Evolutionary conservation across 2,329 filamentous ascomycete genomes (phyloP), one percentile per base, ranked within the genome.

Genomic region (Graphilbum sp.): DNA sequence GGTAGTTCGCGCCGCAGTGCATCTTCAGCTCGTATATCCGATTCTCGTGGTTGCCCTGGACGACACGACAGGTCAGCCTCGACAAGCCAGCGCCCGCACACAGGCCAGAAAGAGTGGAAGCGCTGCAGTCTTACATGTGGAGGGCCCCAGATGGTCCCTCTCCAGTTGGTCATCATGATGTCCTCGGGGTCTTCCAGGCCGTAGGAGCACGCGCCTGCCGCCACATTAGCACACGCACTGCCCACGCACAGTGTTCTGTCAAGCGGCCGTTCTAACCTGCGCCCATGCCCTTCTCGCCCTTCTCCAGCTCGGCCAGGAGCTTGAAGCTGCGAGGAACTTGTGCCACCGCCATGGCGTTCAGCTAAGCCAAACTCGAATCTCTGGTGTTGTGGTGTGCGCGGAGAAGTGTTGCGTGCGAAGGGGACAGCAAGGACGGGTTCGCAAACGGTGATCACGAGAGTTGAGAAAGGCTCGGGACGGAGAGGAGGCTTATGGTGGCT

Each of bases 21-120:
- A 98, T 94, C 61, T 88, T 92, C 52, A 98, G 72, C 49, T 85
- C 92, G 69, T 98, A 98, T 64, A 98, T 98, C 53, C 90, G 82
- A 63, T 98, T 98, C 68, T 98, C 90, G 58, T 96, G 88, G 45
- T 56, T 46, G 79, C 86, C 60, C 86, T 93, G 83, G 19, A 17
- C 17, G n/a, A n/a, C n/a, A n/a, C n/a, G n/a, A n/a, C 21, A 24
- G 21, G 21, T 24, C 21, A 24, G 21, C n/a, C n/a, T n/a, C n/a
- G n/a, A n/a, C 17, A 12, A 34, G 35, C 9, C 4, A 15, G 23
- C 8, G 10, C 18, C 29, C 31, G 13, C 10, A 30, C 42, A n/a
- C 10, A 19, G 8, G 16, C 46, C 24, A 49, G 42, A 18, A 16
- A 11, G 7, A 32, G 5, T 11, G 21, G 21, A 25, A 24, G 15